Evolutionary conservation across 1,139 yeast species (phyloP).

Genomic region (Cylindricascospora bacillispora): DNA sequence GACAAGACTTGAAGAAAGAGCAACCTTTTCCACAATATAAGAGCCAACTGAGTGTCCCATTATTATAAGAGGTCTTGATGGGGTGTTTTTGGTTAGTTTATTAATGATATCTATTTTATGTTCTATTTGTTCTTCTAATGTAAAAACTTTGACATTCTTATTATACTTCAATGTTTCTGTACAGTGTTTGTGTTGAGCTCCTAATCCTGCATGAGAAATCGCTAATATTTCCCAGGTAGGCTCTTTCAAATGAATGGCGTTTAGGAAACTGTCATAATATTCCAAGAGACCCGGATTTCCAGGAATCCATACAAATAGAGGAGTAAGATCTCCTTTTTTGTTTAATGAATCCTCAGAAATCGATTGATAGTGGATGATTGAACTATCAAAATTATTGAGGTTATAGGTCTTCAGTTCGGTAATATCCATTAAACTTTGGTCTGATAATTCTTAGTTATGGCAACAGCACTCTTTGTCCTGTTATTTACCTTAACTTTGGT

Average conservation of each 20-base stretch:
- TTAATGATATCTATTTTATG: conserved; percentile 37
- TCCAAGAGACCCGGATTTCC: conserved; percentile 58
- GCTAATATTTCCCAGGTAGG: conserved; percentile 40
- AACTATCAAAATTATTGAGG: too few relatives aligned
- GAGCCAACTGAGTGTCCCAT: conserved; percentile 54
- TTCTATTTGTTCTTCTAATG: conserved; percentile 38
- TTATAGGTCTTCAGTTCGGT: too few relatives aligned
- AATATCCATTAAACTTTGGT: too few relatives aligned
- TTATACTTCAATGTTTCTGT: conserved; percentile 5
- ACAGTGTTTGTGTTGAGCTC: conserved; percentile 12
- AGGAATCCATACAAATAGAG: conserved; percentile 41
- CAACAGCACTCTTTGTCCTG: too few relatives aligned
- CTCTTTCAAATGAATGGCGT: conserved; percentile 30
- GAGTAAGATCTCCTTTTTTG: conserved; percentile 7
- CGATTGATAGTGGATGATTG: too few relatives aligned
- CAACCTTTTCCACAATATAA: conserved; percentile 40
- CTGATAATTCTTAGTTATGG: too few relatives aligned
- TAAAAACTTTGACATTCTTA: conserved; percentile 24
- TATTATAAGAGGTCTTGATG: conserved; percentile 30
- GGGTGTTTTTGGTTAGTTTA: conserved; percentile 16
- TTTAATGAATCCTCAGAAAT: too few relatives aligned
- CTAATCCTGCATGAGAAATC: conserved; percentile 34
- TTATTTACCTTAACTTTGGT: too few relatives aligned
- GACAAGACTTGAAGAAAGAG: conserved; percentile 10
- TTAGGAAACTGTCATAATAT: conserved; percentile 40